phyloP scores from a whole-genome alignment of 768 basidiomycete genomes.

The Suillus brevipes region DNA sequence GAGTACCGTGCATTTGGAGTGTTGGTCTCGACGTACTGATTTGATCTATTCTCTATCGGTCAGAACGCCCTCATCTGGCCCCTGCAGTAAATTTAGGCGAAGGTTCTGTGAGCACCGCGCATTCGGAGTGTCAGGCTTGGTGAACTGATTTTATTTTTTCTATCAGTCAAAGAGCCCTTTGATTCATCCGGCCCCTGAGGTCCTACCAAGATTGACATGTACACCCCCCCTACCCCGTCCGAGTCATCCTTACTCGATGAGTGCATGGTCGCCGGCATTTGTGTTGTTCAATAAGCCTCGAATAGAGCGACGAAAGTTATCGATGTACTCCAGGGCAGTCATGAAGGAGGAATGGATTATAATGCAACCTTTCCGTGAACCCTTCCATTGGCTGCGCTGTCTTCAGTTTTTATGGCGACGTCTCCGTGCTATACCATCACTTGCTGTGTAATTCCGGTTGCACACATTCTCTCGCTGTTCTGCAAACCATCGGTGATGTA shows the following conservation, averaged over 20 bases:
- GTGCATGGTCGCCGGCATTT: no score
- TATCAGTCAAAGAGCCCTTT: no score
- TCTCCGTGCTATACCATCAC: background rate
- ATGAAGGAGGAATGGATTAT: slow-evolving; percentile 4
- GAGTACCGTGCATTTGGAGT: background rate
- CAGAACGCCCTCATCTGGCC: no score
- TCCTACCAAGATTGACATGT: no score
- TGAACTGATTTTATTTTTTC: background rate
- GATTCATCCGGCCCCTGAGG: no score
- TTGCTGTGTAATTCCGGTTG: background rate
- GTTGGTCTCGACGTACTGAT: no score
- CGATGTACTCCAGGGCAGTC: slow-evolving; percentile 11
- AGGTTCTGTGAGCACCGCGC: background rate
- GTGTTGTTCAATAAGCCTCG: no score
- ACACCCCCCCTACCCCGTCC: no score
- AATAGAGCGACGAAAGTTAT: no score
- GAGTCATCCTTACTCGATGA: no score
- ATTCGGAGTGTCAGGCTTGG: background rate
- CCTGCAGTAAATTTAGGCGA: no score
- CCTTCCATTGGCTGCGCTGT: background rate
- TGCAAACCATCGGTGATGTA: background rate
- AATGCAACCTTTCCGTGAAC: background rate
- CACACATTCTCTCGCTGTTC: background rate
- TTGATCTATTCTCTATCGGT: no score
- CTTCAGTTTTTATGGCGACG: background rate